Base-by-base conservation (phyloP, 345 rosid species). In the Gossypium ekmanianum region DNA sequence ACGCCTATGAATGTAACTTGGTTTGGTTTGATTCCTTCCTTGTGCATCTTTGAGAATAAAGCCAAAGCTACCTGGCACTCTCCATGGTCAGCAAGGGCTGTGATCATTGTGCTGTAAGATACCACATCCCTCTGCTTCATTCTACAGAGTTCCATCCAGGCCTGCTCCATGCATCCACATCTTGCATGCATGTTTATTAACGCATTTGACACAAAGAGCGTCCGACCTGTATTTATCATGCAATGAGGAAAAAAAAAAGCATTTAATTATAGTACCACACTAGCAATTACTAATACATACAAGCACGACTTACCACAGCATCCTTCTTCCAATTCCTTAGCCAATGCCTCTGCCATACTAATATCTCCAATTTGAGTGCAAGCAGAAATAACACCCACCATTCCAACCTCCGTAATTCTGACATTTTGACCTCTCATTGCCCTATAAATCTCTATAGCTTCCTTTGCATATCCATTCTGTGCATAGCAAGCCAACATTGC, bases 181-280 rank as follows among this genome's bases (percentile, higher is more conserved):
- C 84, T 90, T 12, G 91, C 88, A 75, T 88, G 86, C 91, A 90
- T 90, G 71, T 90, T 82, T 75, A 86, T 80, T 79, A 90, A 50
- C 9, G 90, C 89, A 61, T 84, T 87, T 0, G 86, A 84, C 57
- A 88, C 76, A 22, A 78, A 79, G 4, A 67, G 51, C 11, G 82
- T 76, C 82, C 86, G 73, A 51, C 77, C 85, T 86, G 84, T 68
- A 80, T 70, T 71, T 1, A 48, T 12, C n/a, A 74, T 8, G 34
- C 24, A 52, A 55, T 43, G 20, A 43, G 24, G 17, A 27, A 0
- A 2, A 51, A 29, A 29, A 13, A 3, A 16, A 13, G 56, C 7
- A 12, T 11, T 48, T 3, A 57, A 11, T 57, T 2, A 24, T 10
- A 18, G 39, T 50, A 27, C 48, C 61, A 10, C 39, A 70, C 2